Conservation (phyloP, 2,329 filamentous ascomycete genomes). For the Tolypocladium sp. region DNA sequence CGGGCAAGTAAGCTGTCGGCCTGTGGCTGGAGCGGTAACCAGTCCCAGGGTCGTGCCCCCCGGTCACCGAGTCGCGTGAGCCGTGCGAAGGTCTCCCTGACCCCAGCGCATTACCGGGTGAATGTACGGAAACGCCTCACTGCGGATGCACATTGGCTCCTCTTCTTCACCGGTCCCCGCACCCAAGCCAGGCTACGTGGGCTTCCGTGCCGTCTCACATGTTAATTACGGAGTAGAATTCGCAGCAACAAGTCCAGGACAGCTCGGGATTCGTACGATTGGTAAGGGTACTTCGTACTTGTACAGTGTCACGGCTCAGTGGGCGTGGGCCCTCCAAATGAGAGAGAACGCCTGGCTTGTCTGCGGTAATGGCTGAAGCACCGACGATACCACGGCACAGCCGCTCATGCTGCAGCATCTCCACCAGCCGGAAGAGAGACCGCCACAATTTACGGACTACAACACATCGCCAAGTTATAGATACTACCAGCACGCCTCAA, state of each 20-base stretch:
- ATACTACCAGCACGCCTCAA: neutral
- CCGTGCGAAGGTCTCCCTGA: constrained; percentile 2
- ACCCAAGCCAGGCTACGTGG: neutral
- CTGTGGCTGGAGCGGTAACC: neutral
- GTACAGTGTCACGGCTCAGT: neutral
- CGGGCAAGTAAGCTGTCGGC: neutral
- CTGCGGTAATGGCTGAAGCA: neutral
- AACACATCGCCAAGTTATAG: neutral
- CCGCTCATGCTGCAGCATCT: neutral
- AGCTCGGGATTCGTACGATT: neutral
- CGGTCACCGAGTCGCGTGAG: constrained; percentile 5
- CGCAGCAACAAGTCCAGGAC: neutral
- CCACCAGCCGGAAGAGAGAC: neutral
- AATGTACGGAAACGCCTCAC: neutral
- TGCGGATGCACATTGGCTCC: constrained; percentile 7
- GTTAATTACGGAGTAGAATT: neutral
- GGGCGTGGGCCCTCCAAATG: neutral
- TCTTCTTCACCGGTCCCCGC: constrained; percentile 14
- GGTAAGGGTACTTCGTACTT: neutral
- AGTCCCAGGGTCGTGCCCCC: neutral
- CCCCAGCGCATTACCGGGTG: neutral
- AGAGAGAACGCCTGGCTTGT: neutral
- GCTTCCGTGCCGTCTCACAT: constrained; percentile 1
- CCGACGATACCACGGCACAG: neutral
- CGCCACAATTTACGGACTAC: neutral